phyloP scores from a whole-genome alignment of 2,329 filamentous ascomycete genomes.

The Phoma sp. region DNA sequence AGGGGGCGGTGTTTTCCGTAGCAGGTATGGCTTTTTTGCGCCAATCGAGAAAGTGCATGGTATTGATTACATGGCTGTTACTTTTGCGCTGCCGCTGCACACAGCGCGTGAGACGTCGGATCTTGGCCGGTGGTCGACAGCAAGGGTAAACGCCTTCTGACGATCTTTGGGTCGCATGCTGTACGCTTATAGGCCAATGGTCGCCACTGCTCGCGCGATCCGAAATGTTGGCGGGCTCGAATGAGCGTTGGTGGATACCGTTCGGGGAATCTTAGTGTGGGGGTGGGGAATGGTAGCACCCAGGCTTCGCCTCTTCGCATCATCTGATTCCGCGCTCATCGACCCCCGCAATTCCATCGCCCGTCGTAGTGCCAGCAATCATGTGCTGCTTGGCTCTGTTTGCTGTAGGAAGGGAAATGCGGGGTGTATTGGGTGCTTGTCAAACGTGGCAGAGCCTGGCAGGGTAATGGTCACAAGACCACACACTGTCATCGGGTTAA shows the following conservation, averaged over 20 bases:
- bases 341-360: conserved; percentile 22
- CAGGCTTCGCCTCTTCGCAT: conserved; percentile 33
- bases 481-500: background rate
- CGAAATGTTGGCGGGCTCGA: conserved; percentile 40
- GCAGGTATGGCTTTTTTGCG: conserved; percentile 42
- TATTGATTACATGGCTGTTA: conserved; percentile 35
- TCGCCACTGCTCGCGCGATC: conserved; percentile 41
- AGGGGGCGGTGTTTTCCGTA: conserved; percentile 42
- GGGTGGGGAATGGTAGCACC: conserved; percentile 40
- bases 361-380: background rate
- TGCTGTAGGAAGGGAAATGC: conserved; percentile 34
- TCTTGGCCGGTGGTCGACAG: conserved; percentile 42
- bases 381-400: conserved; percentile 12
- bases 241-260: conserved; percentile 41
- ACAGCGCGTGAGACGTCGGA: conserved; percentile 35
- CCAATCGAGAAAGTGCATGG: conserved; percentile 37
- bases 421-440: conserved; percentile 26
- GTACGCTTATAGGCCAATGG: conserved; percentile 39
- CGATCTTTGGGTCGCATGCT: conserved; percentile 41
- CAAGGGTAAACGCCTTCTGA: conserved; percentile 43
- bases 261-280: conserved; percentile 45
- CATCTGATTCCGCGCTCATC: conserved; percentile 43
- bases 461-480: conserved; percentile 8
- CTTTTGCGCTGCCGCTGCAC: conserved; percentile 26
- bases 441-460: conserved; percentile 41